Evolutionary conservation across 352 stramenopile species (phyloP).

Genomic region (Phytophthora tubulina): DNA sequence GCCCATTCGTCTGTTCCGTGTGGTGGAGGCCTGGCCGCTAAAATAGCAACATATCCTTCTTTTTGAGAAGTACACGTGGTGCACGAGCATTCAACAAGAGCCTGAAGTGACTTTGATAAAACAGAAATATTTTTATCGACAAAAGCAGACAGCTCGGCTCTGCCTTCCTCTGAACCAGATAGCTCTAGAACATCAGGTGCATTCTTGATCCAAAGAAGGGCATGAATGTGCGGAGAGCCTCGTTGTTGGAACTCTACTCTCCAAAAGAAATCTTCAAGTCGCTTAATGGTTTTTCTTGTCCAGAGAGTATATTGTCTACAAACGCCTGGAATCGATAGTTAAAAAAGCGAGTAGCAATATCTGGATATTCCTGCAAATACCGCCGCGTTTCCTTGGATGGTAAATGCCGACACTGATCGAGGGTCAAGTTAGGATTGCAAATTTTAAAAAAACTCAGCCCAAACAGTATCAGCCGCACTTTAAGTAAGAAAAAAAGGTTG

Average conservation of each 20-base stretch:
- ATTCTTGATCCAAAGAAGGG: conserved; percentile 29
- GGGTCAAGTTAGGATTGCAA: conserved; percentile 14
- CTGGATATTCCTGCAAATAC: neutral
- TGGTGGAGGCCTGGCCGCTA: neutral
- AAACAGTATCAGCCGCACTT: conserved; percentile 9
- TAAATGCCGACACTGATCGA: conserved; percentile 1
- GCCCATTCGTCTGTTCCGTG: neutral
- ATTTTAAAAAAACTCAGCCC: conserved; percentile 12
- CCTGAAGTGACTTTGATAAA: neutral
- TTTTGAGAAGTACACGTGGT: neutral
- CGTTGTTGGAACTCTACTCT: conserved; percentile 30
- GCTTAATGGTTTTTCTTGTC: conserved; percentile 12
- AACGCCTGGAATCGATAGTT: neutral
- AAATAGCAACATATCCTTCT: conserved; percentile 1
- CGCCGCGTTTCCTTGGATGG: neutral
- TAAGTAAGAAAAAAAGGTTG: neutral
- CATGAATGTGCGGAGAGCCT: conserved; percentile 35
- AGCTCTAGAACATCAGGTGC: conserved; percentile 20
- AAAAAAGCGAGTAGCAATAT: neutral
- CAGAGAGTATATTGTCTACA: neutral
- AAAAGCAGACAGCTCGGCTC: neutral
- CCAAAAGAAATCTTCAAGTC: conserved; percentile 38
- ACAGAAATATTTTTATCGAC: neutral
- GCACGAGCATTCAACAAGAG: neutral
- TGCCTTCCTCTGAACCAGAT: conserved; percentile 3